phyloP scores from a whole-genome alignment of 306 rosid genomes.

The Potentilla sterilis region DNA sequence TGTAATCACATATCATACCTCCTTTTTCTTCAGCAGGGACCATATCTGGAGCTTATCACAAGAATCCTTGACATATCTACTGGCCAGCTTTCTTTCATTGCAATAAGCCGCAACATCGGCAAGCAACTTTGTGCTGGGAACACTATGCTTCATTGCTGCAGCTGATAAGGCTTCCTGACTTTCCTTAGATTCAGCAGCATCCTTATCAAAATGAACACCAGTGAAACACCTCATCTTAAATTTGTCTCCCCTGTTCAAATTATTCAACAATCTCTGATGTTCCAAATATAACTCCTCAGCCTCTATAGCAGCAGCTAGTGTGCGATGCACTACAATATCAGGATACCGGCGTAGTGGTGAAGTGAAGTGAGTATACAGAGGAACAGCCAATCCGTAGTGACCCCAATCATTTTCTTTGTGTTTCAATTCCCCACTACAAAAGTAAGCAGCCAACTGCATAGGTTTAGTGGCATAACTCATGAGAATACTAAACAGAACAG shows the following conservation, averaged over 20 bases:
- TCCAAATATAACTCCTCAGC: slow-evolving; percentile 70
- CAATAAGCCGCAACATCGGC: slow-evolving; percentile 59
- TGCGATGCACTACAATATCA: slow-evolving; percentile 90
- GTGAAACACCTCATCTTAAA: slow-evolving; percentile 57
- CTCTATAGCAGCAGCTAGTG: slow-evolving; percentile 69
- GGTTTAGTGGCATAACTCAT: slow-evolving; percentile 67
- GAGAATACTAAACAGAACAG: slow-evolving; percentile 55
- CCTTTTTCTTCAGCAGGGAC: slow-evolving; percentile 62
- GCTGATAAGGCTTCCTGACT: slow-evolving; percentile 56
- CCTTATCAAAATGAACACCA: slow-evolving; percentile 58
- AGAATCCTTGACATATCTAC: slow-evolving; percentile 71
- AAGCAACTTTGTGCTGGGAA: slow-evolving; percentile 55
- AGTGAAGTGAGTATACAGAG: slow-evolving; percentile 85
- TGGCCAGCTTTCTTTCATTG: slow-evolving; percentile 75
- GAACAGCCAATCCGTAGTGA: slow-evolving; percentile 79
- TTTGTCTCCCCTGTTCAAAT: slow-evolving; percentile 30
- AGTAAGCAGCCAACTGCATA: slow-evolving; percentile 80
- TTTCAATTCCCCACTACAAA: slow-evolving; percentile 67
- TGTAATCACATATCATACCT: slow-evolving; percentile 39
- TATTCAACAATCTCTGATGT: slow-evolving; percentile 31
- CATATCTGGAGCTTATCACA: slow-evolving; percentile 76
- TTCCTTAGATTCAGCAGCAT: slow-evolving; percentile 66
- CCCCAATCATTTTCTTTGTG: slow-evolving; percentile 53
- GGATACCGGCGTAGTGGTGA: slow-evolving; percentile 89
- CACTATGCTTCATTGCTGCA: slow-evolving; percentile 64